Evolutionary conservation across 306 rosid genomes (phyloP).

Genomic region (Fagus crenata): DNA sequence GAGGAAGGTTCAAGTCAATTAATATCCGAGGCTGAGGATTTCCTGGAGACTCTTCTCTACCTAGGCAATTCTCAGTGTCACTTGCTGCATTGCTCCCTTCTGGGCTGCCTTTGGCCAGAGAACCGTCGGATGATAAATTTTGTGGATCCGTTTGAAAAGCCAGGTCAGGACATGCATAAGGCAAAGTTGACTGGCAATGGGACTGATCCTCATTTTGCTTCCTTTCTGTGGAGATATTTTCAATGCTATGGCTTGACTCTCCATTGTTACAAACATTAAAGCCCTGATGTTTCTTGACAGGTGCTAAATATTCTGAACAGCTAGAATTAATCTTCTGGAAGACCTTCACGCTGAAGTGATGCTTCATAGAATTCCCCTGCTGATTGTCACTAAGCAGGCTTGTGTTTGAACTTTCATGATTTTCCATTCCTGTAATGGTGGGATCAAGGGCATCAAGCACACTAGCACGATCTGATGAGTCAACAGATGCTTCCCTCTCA

Average conservation of each 20-base stretch:
- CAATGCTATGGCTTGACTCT: conserved; percentile 28
- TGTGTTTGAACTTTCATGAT: conserved; percentile 22
- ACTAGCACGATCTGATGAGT: conserved; percentile 31
- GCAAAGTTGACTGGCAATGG: conserved; percentile 21
- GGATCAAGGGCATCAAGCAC: conserved; percentile 24
- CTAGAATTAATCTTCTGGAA: conserved; percentile 33
- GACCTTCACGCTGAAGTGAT: conserved; percentile 10
- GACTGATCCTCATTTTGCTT: conserved; percentile 43
- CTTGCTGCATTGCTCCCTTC: conserved; percentile 29
- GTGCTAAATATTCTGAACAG: conserved; percentile 23
- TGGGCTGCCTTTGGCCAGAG: conserved; percentile 26
- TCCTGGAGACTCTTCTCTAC: conserved; percentile 35
- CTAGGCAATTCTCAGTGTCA: conserved; percentile 25
- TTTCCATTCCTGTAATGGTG: conserved; percentile 22
- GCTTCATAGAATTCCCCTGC: conserved; percentile 23
- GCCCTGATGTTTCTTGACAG: conserved; percentile 12
- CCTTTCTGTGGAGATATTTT: conserved; percentile 24
- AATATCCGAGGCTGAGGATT: conserved; percentile 34
- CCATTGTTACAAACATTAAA: conserved; percentile 26
- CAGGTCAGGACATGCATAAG: conserved; percentile 31
- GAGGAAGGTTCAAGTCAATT: conserved; percentile 58
- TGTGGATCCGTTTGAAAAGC: conserved; percentile 24
- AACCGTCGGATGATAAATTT: conserved; percentile 21
- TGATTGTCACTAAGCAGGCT: conserved; percentile 19
- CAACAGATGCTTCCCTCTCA: conserved; percentile 24